phyloP scores from a whole-genome alignment of 305 asterid genomes.

The Ilex paraguariensis region DNA sequence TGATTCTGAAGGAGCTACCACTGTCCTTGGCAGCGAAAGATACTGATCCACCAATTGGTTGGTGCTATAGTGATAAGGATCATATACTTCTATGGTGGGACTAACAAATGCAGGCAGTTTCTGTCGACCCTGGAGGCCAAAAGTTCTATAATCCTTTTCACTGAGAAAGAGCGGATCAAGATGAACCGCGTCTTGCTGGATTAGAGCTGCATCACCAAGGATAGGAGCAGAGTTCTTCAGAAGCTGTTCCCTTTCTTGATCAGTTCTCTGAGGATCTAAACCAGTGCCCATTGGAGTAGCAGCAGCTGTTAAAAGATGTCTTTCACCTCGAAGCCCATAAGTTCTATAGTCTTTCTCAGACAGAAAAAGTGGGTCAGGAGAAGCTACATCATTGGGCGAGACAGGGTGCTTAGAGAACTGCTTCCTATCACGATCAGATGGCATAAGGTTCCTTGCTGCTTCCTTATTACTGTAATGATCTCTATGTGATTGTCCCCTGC shows the following conservation, averaged over 20 bases:
- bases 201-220: conserved; percentile 12
- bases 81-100: conserved; percentile 4
- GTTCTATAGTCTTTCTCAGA: conserved; percentile 70
- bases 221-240: conserved; percentile 25
- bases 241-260: conserved; percentile 33
- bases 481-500: conserved; percentile 22
- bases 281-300: conserved; percentile 15
- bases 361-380: conserved; percentile 36
- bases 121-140: conserved; percentile 45
- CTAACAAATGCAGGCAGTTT: conserved; percentile 12
- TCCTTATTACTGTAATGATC: conserved; percentile 18
- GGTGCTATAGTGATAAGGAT: conserved; percentile 63
- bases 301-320: conserved; percentile 23
- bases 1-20: conserved; percentile 24
- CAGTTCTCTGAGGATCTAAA: conserved; percentile 29
- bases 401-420: conserved; percentile 19
- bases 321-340: conserved; percentile 55
- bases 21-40: conserved; percentile 37
- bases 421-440: conserved; percentile 21
- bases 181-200: conserved; percentile 27
- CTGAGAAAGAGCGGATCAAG: conserved; percentile 30
- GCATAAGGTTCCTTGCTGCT: conserved; percentile 18
- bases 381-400: conserved; percentile 9
- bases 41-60: conserved; percentile 63
- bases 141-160: conserved; percentile 51